Conservation (phyloP, 148 eudicot species). For the Camellia granthamiana region DNA sequence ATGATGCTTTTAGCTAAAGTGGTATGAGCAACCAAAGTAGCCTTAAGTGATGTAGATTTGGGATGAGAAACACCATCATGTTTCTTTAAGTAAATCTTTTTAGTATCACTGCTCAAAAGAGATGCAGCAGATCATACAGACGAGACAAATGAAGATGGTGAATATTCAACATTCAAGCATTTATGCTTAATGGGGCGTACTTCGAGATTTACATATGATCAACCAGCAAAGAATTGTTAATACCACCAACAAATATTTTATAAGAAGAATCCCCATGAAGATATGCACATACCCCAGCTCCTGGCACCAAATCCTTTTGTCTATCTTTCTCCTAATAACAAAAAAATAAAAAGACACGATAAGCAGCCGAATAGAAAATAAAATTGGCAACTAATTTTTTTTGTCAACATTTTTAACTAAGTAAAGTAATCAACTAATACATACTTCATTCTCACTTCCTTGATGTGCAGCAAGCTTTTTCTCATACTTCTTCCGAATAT, state of each 20-base stretch:
- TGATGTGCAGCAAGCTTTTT: slow-evolving; percentile 88
- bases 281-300: slow-evolving; percentile 73
- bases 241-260: not conserved
- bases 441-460: slow-evolving; percentile 63
- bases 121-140: not conserved
- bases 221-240: not conserved
- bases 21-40: not conserved
- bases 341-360: slow-evolving; percentile 5
- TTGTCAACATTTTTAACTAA: not conserved
- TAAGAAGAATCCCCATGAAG: not conserved
- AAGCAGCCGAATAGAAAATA: not conserved
- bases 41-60: slow-evolving; percentile 1
- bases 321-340: slow-evolving; percentile 59
- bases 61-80: not conserved
- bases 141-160: not conserved
- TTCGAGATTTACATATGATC: not conserved
- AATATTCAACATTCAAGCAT: slow-evolving; percentile 1
- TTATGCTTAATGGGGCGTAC: not conserved
- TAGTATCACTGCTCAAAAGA: not conserved
- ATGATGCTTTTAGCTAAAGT: not conserved
- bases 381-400: not conserved
- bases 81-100: not conserved
- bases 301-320: slow-evolving; percentile 73
- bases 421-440: slow-evolving; percentile 12
- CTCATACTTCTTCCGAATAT: slow-evolving; percentile 92